Evolutionary conservation across 441 rosid species (phyloP), one percentile per base, ranked within the genome.

Genomic region (Euphorbia celastroides): DNA sequence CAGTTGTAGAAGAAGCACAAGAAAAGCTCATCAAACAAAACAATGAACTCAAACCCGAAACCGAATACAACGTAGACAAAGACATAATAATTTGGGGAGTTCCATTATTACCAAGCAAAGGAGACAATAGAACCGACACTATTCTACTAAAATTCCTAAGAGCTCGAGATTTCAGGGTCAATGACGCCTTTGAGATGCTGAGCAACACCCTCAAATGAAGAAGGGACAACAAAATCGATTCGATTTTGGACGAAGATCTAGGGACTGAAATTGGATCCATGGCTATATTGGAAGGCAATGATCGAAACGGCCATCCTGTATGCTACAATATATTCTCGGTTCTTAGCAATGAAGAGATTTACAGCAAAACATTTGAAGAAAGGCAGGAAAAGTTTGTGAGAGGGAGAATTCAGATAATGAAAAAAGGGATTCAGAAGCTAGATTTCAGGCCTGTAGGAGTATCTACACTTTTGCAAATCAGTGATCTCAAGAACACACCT

Each of bases 171-270:
- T 82, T 80, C 67, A 77, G 71, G 41, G 80, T 66, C 5, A 61
- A 22, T 23, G 89, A 84, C 0, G 81, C 86, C 26, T 79, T 82
- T 46, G 83, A 80, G 66, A 82, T 84, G 89, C 61, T 84, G 54
- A 75, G 71, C 30, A 79, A 72, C 65, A 79, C 78, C 42, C 73
- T 84, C 10, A 70, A 71, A 50, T 84, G 89, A 86, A 74, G 89
- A 52, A 82, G 71, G 61, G 83, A 82, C n/a, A 77, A 71, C 71
- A 76, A 69, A 16, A 69, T 79, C 0, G 83, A 79, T 65, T 62
- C 81, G 0, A 75, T 75, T 42, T 23, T 79, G 70, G 81, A 67
- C 8, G 86, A 82, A 66, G 77, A 67, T 14, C 38, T 80, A 38
- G 79, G 67, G 27, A 32, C 70, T 0, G 81, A 80, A 11, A 22